Percentiles rank a stretch among this genome's conserved stretches.
phyloP scores from a whole-genome alignment of 2,329 filamentous ascomycete species.

The Stagonosporopsis rhizophila region DNA sequence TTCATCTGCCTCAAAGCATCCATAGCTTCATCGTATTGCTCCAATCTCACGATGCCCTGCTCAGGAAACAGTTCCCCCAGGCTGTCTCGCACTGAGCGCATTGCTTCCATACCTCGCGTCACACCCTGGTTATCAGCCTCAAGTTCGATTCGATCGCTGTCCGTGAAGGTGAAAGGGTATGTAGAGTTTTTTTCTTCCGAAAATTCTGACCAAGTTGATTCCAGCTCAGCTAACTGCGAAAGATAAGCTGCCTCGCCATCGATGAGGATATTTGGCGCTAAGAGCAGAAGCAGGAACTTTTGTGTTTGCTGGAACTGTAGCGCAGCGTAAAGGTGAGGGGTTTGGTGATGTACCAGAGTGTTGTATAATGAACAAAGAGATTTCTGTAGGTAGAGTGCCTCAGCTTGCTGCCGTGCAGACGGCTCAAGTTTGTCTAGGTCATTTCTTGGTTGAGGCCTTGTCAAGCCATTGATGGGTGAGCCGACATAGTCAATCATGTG shows the following conservation, averaged over 20 bases:
- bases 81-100: constrained; percentile 32
- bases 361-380: constrained; percentile 6
- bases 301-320: constrained; percentile 43
- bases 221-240: constrained; percentile 33
- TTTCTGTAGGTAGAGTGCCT: constrained; percentile 29
- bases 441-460: constrained; percentile 35
- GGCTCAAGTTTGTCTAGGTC: constrained; percentile 32
- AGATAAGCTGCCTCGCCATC: constrained; percentile 45
- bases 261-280: constrained; percentile 44
- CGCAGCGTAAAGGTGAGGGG: constrained; percentile 35
- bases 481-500: constrained; percentile 46
- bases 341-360: constrained; percentile 30
- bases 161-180: constrained; percentile 33
- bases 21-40: constrained; percentile 35
- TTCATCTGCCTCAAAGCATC: constrained; percentile 36
- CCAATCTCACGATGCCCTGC: constrained; percentile 31
- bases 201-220: constrained; percentile 33
- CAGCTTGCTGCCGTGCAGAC: constrained; percentile 29
- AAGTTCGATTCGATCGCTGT: constrained; percentile 29
- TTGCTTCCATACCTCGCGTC: constrained; percentile 36
- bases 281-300: constrained; percentile 37
- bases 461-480: constrained; percentile 32
- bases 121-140: constrained; percentile 36
- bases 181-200: constrained; percentile 22
- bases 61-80: constrained; percentile 37